These are phyloP conservation scores for Rhynchosporium graminicola DNA, from an alignment of 2,329 filamentous ascomycete species.

Conservation along the genomic window DNA sequence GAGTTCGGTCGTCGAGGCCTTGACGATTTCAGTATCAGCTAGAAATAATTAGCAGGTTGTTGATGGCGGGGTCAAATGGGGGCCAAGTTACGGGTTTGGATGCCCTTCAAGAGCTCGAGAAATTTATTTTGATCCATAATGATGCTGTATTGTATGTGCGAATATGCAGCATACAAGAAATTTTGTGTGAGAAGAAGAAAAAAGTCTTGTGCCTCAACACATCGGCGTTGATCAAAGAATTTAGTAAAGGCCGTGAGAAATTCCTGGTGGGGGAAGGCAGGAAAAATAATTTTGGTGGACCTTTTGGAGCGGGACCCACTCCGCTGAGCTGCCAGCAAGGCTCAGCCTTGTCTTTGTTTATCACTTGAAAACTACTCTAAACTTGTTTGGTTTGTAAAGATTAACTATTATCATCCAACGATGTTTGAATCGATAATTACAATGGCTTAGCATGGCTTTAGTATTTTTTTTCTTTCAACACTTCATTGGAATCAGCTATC, in stretches of 20 bases:
- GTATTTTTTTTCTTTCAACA: too few relatives aligned
- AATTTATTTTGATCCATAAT: conserved; percentile 81
- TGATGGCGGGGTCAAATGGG: conserved; percentile 19
- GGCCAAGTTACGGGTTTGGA: conserved; percentile 74
- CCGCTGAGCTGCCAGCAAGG: not conserved
- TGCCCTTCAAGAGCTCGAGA: conserved; percentile 81
- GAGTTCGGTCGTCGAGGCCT: conserved; percentile 84
- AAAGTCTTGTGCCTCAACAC: conserved; percentile 22
- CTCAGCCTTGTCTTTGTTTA: not conserved
- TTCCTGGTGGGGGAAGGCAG: not conserved
- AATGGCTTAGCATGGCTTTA: too few relatives aligned
- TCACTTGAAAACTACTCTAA: not conserved
- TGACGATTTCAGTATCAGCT: conserved; percentile 89
- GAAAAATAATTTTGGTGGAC: conserved; percentile 15
- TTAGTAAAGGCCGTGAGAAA: not conserved
- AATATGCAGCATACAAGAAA: conserved; percentile 9
- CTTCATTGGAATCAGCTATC: too few relatives aligned
- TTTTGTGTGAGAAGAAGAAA: not conserved
- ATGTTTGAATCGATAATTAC: too few relatives aligned
- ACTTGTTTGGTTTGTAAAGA: too few relatives aligned
- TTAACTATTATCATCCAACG: too few relatives aligned
- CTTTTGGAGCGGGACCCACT: not conserved
- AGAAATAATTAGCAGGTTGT: conserved; percentile 34
- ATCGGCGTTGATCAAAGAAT: conserved; percentile 11
- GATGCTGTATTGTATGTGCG: conserved; percentile 16